Base-by-base conservation (phyloP, 2,329 filamentous ascomycete species). In the Aspergillus pseudoglaucus region DNA sequence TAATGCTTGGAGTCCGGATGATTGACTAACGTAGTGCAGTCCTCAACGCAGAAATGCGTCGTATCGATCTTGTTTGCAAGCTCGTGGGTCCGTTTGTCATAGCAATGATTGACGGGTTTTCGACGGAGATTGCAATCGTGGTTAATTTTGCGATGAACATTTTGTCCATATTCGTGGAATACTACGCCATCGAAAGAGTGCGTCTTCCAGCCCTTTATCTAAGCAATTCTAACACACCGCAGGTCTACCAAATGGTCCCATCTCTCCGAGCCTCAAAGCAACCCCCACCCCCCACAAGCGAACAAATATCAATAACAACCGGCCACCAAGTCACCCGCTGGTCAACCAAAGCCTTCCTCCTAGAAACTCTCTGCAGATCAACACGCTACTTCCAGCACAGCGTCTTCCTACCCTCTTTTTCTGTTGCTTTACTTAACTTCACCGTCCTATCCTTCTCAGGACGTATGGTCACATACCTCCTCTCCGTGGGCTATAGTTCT, bases 11-110 rank as follows among this genome's bases (percentile, higher is more conserved):
- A 20, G 3, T 20, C 4, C 4, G 20, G 4, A 20, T 20, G 4
- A 20, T 20, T 20, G 20, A 20, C 8, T 27, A 9, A 27, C 25
- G 7, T 1, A 5, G 10, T 12, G 4, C 25, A 30, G 25, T 30
- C 25, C 25, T 30, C 10, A 78, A 78, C 52, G 68, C 75, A 1
- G 66, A 69, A 18, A 79, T 79, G 75, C 65, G 76, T 41, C 65
- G 76, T 6, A 79, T 80, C 52, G 77, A 80, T 53, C 65, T 80
- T 4, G 65, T 73, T 35, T 79, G 76, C 65, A 80, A 79, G 56
- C 69, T 79, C 17, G 50, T 75, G 35, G 71, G 74, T 1, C 77
- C 77, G 4, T 65, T 79, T n/a, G 54, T 73, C 8, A 73, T 78
- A 15, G 74, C 75, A 0, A 47, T 71, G 9, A 54, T 78, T n/a